Evolutionary conservation across 140 eudicot species (phyloP).

Genomic region (Flaveria floridana): DNA sequence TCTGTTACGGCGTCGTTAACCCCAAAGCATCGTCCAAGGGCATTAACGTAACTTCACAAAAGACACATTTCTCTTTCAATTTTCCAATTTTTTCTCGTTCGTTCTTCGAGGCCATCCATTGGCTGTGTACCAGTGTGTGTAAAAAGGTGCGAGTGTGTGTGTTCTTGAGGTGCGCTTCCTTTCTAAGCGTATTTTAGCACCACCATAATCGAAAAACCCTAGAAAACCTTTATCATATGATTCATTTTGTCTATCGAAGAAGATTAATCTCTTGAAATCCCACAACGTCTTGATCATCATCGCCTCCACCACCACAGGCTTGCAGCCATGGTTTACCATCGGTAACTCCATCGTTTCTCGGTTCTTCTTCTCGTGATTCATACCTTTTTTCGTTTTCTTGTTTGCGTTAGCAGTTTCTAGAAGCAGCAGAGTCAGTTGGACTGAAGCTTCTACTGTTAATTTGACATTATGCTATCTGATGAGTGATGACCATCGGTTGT

Average conservation of each 20-base stretch:
- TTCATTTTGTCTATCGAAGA: constrained; percentile 15
- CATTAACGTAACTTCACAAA: constrained; percentile 5
- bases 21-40: constrained; percentile 34
- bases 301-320: constrained; percentile 34
- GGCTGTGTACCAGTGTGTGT: constrained; percentile 48
- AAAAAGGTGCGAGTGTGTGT: constrained; percentile 37
- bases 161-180: constrained; percentile 39
- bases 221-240: constrained; percentile 25
- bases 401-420: not conserved
- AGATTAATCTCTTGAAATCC: constrained; percentile 34
- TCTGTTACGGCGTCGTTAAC: constrained; percentile 25
- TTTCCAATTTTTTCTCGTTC: constrained; percentile 40
- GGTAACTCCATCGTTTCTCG: constrained; percentile 52
- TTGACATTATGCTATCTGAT: not conserved
- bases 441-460: constrained; percentile 12
- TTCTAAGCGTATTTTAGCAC: constrained; percentile 36
- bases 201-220: constrained; percentile 31
- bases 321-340: constrained; percentile 47
- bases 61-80: constrained; percentile 26
- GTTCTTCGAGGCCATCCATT: constrained; percentile 70
- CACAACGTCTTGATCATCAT: constrained; percentile 22
- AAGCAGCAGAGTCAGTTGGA: constrained; percentile 28
- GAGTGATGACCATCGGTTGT: constrained; percentile 27
- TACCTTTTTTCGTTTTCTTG: not conserved
- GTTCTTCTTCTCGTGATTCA: not conserved